phyloP scores from a whole-genome alignment of 73 alveolate species.

The Tetrahymena elliotti region DNA sequence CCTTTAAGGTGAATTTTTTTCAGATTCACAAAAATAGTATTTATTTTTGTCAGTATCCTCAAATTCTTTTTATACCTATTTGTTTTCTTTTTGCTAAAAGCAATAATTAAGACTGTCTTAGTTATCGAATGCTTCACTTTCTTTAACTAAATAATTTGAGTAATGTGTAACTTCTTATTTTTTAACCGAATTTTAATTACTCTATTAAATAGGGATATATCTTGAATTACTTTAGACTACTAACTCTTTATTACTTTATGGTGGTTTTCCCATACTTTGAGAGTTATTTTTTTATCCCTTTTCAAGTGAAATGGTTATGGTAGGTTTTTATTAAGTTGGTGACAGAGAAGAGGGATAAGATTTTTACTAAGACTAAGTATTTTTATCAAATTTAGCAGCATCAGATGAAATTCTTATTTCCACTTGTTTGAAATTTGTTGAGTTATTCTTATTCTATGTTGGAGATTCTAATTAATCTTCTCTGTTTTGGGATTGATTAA shows the following conservation, averaged over 20 bases:
- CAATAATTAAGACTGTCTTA: not conserved
- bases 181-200: not conserved
- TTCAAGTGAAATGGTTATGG: not conserved
- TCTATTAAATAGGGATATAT: not conserved
- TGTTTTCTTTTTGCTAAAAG: not conserved
- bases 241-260: not conserved
- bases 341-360: not conserved
- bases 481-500: not conserved
- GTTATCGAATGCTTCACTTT: not conserved
- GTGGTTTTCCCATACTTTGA: not conserved
- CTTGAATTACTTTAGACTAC: no score
- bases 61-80: not conserved
- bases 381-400: not conserved
- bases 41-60: not conserved
- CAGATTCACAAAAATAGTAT: not conserved
- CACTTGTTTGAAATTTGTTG: not conserved
- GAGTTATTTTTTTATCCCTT: not conserved
- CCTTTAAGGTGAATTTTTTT: not conserved
- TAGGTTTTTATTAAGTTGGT: not conserved
- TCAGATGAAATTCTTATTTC: not conserved
- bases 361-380: no score
- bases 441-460: not conserved
- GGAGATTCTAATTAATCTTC: not conserved
- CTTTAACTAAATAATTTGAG: no score
- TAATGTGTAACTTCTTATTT: not conserved